Evolutionary conservation across 2,329 filamentous ascomycete species (phyloP), one percentile per base, ranked within the genome.

Genomic region (Ophiocordyceps robertsii): DNA sequence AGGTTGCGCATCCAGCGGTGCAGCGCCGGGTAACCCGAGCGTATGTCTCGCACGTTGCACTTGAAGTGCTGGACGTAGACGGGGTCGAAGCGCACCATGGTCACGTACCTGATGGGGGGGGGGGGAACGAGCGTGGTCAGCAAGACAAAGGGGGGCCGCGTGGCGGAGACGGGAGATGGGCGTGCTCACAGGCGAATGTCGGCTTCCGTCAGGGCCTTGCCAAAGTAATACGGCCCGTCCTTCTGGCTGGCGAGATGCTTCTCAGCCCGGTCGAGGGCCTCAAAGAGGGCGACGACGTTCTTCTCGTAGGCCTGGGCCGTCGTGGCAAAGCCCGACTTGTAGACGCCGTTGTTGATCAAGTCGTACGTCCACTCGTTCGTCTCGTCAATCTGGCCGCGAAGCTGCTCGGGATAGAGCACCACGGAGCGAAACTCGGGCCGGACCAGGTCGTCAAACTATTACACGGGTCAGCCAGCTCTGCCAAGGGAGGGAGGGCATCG

Each of bases 31-130:
- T 92, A 95, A 2, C 87, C 87, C 8, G 76, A 81, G 36, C 88
- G 74, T 56, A 94, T 89, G 61, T 93, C 87, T 21, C 81, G 73
- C 46, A 94, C 68, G 65, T 94, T 94, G 68, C 83, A 89, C 64
- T 84, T 84, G 70, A 90, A 90, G 63, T 89, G 83, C 65, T 92
- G 86, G 42, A 93, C 83, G 56, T 93, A 93, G 53, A 86, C 82
- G 29, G 72, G 69, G 62, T 89, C 84, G 57, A 87, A 87, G 30
- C 82, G 77, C 47, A 84, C 67, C 39, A 87, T 74, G 5, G 82
- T 87, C 13, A 82, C 80, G 57, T 56, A 88, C 59, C 46, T 72
- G 64, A 14, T 10, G 13, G n/a, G 4, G 31, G n/a, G n/a, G n/a
- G n/a, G n/a, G n/a, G n/a, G n/a, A n/a, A n/a, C n/a, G n/a, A n/a